Evolutionary conservation across 2,329 filamentous ascomycete species (phyloP), one percentile per base, ranked within the genome.

Genomic region (Phoma sp.): DNA sequence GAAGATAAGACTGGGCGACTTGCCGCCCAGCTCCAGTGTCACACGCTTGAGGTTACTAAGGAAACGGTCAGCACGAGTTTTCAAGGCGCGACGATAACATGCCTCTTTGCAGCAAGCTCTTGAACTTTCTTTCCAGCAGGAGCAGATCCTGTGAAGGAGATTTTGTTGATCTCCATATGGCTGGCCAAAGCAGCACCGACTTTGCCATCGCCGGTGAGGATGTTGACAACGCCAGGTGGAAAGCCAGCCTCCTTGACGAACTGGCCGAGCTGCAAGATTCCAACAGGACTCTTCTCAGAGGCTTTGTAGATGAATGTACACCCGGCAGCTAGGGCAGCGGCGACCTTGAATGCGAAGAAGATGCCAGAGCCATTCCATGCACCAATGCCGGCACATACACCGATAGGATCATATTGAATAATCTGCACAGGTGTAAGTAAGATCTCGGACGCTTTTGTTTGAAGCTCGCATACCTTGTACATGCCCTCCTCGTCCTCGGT

Each of bases 21-120:
- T 81, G 47, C 80, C 79, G 39, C 80, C 80, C 10, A 80, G 69
- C 62, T 81, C 80, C 1, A 82, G 73, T 4, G 79, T 79, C 19
- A 81, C 76, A 46, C 76, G 76, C 54, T 72, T 72, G 52, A 69
- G 55, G 37, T 70, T 71, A 36, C 64, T 70, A 9, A 15, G 36
- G 22, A 4, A 7, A 15, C n/a, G 7, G 6, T 46, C 6, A 53
- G 33, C 9, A 8, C 9, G 1, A 2, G 15, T 6, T n/a, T n/a
- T 9, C 6, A 29, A 19, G 4, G n/a, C 7, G 3, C 27, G 22
- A 10, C 38, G 10, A 3, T 8, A 10, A 27, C 43, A 15, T 39
- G 51, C 55, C 62, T 69, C 31, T 59, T 63, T 7, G 65, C 64
- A 24, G 64, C 65, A 31, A 56, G 53, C 33, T 76, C 73, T 40